Evolutionary conservation across 352 stramenopile species (phyloP).

Genomic region (Globisporangium cederbergense): DNA sequence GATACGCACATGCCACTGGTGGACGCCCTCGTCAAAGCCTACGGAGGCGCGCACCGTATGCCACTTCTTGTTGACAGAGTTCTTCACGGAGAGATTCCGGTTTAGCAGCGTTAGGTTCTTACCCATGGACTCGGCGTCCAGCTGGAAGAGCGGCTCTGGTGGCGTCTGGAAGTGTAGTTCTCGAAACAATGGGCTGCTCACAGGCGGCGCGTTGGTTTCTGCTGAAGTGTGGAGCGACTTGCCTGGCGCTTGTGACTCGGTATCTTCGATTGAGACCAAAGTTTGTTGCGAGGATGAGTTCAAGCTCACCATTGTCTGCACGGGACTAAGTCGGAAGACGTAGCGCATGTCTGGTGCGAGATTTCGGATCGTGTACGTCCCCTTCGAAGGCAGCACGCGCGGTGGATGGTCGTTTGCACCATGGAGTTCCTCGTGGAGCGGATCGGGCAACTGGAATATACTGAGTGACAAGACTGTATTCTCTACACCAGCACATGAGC

Average conservation of each 20-base stretch:
- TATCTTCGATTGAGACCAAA: background rate
- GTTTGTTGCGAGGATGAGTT: background rate
- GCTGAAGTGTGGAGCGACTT: background rate
- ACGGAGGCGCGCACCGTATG: constrained; percentile 70
- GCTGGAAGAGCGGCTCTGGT: constrained; percentile 61
- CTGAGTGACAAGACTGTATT: constrained; percentile 10
- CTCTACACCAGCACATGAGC: background rate
- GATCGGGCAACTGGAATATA: background rate
- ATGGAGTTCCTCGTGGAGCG: background rate
- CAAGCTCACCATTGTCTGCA: constrained; percentile 12
- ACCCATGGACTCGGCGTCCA: constrained; percentile 55
- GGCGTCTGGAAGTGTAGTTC: constrained; percentile 45
- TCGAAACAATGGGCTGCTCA: background rate
- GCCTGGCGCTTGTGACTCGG: background rate
- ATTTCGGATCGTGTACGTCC: constrained; percentile 35
- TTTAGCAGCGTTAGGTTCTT: constrained; percentile 78
- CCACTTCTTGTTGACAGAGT: constrained; percentile 90
- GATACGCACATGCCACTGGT: constrained; percentile 86
- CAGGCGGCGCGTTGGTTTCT: background rate
- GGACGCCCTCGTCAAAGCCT: constrained; percentile 74
- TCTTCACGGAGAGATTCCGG: constrained; percentile 79
- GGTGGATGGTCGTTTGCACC: background rate
- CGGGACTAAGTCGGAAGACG: constrained; percentile 23
- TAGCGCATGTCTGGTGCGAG: constrained; percentile 50
- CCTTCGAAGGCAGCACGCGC: constrained; percentile 31